A percentile compares a stretch with the other conserved stretches of the same genome.
These are phyloP conservation scores for Neurospora discreta DNA, from an alignment of 495 filamentous ascomycete genomes.

Conservation along the genomic window DNA sequence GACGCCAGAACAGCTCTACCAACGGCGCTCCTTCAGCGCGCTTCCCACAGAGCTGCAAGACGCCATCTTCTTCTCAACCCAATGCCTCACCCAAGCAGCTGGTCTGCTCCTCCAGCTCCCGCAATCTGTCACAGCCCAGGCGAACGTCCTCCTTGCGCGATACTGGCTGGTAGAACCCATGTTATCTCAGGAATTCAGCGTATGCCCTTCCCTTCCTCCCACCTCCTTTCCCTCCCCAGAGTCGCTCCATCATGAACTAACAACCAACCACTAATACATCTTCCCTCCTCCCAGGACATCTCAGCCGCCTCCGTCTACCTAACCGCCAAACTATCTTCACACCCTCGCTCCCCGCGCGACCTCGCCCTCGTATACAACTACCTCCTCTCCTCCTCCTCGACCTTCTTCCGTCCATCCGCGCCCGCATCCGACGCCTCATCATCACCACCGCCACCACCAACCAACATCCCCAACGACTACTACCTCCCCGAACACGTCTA, in stretches of 20 bases:
- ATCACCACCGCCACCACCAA: conserved; percentile 8
- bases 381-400: conserved; percentile 57
- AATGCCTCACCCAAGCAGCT: conserved; percentile 76
- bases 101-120: conserved; percentile 77
- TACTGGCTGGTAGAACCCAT: conserved; percentile 59
- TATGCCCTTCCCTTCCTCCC: conserved; percentile 8
- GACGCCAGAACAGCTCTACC: conserved; percentile 65
- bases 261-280: conserved; percentile 1
- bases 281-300: conserved; percentile 44
- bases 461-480: conserved; percentile 45
- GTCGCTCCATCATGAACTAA: neutral
- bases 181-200: conserved; percentile 37
- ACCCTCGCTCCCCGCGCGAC: conserved; percentile 64
- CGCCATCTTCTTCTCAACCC: conserved; percentile 52
- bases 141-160: conserved; percentile 76
- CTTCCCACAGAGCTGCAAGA: conserved; percentile 71
- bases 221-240: neutral
- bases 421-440: conserved; percentile 11
- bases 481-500: conserved; percentile 67
- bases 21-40: conserved; percentile 42
- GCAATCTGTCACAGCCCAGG: conserved; percentile 81
- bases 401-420: conserved; percentile 41
- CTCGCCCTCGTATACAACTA: conserved; percentile 76
- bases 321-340: conserved; percentile 69
- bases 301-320: conserved; percentile 78